A percentile compares a stretch with the other conserved stretches of the same genome.
phyloP scores from a whole-genome alignment of 495 filamentous ascomycete species.

The Lophiostoma macrostomum region DNA sequence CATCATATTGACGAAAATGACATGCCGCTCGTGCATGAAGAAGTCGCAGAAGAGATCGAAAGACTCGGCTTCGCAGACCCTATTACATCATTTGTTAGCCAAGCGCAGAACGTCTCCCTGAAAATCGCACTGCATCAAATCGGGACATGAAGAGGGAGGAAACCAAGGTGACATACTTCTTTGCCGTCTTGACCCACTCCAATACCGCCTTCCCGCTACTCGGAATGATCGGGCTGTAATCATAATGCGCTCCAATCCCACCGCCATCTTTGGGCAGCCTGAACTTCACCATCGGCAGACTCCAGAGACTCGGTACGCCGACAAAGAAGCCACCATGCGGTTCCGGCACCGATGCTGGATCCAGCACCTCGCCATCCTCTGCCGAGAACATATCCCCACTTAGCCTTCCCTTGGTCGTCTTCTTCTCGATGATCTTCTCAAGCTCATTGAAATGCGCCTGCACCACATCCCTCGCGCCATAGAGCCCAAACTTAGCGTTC shows the following conservation, averaged over 20 bases:
- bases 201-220: constrained; percentile 20
- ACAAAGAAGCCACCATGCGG: constrained; percentile 28
- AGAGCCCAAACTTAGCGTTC: constrained; percentile 49
- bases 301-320: constrained; percentile 25
- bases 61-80: constrained; percentile 22
- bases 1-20: constrained; percentile 35
- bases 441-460: constrained; percentile 50
- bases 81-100: background rate
- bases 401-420: constrained; percentile 43
- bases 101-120: no score
- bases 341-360: constrained; percentile 36
- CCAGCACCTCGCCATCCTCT: constrained; percentile 41
- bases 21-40: constrained; percentile 33
- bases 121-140: no score
- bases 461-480: constrained; percentile 45
- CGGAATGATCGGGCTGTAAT: constrained; percentile 29
- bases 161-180: constrained; percentile 6
- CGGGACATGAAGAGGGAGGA: background rate
- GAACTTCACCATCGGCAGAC: constrained; percentile 28
- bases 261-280: constrained; percentile 22
- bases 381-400: constrained; percentile 41
- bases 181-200: constrained; percentile 28
- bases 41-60: constrained; percentile 35
- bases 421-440: constrained; percentile 37
- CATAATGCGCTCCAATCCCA: constrained; percentile 29